Evolutionary conservation across 129 eudicot species (phyloP), one percentile per base, ranked within the genome.

Genomic region (Centella asiatica): DNA sequence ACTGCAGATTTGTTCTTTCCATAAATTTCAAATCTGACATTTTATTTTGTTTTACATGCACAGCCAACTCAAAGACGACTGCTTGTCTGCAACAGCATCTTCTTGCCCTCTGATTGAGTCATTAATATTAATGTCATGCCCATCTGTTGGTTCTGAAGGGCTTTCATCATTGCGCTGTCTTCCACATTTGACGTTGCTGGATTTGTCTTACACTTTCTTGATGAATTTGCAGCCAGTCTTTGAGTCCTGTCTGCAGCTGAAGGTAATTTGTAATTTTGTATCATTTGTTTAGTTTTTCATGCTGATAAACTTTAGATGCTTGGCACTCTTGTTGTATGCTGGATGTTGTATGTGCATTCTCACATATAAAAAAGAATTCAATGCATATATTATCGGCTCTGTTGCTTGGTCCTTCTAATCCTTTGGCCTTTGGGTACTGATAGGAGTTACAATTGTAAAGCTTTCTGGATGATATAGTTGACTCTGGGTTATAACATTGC

Each of bases 21-120:
- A 5, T 31, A 37, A n/a, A 19, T 11, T 20, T 44, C 11, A n/a
- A 29, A 25, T 31, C 45, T 42, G 59, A 44, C 65, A 70, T 40
- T 65, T 34, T 44, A 34, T 47, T 52, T 22, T 62, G 27, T 50
- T 64, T 44, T 12, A 23, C n/a, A 4, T 70, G 34, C 72, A 75
- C 94, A 92, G 99, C 76, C 99, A 87, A 78, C 83, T 92, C 18
- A 76, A 76, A 72, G 99, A 92, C 36, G 95, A 80, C 64, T 87
- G 90, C 77, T 76, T 92, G 74, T 92, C 96, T 44, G 99, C 99
- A 53, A 92, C 99, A 44, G 67, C 96, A 47, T 71, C 81, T 45
- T 87, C 95, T 19, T 92, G 99, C 57, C 86, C 96, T 6, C 87
- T 81, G 27, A 87, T 92, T 29, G 99, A 84, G 46, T 84, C 90